Conservation (phyloP, 208 protist genomes). For the Trypanosoma brucei region DNA sequence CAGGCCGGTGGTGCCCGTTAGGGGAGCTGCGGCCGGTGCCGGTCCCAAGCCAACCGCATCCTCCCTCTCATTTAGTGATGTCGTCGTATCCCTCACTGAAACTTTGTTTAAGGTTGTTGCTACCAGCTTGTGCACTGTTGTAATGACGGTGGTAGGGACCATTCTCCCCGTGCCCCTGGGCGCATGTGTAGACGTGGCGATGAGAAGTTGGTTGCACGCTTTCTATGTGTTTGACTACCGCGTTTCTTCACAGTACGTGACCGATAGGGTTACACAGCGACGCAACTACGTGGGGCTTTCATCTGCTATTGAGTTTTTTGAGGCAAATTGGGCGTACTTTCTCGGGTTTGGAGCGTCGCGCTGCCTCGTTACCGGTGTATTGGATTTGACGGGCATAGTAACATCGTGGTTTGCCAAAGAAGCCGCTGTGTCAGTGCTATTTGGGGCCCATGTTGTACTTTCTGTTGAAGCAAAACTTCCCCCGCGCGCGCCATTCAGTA, state of each 20-base stretch:
- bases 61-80: constrained; percentile 5
- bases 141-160: constrained; percentile 11
- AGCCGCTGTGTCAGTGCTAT: constrained; percentile 50
- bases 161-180: constrained; percentile 18
- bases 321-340: constrained; percentile 56
- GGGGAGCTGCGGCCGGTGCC: not conserved
- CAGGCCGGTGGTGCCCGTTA: not conserved
- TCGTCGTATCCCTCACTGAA: constrained; percentile 32
- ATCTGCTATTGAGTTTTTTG: constrained; percentile 50
- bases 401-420: constrained; percentile 31
- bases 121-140: constrained; percentile 45
- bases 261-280: constrained; percentile 7
- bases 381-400: constrained; percentile 18
- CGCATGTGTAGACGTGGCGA: constrained; percentile 21
- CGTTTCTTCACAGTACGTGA: constrained; percentile 26
- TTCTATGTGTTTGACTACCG: constrained; percentile 80
- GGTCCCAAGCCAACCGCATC: too few relatives aligned
- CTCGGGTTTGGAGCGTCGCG: constrained; percentile 46
- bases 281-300: constrained; percentile 13
- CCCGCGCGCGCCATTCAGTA: constrained; percentile 30
- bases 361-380: constrained; percentile 28
- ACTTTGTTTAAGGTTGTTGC: constrained; percentile 50
- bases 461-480: constrained; percentile 36
- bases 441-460: constrained; percentile 49
- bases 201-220: constrained; percentile 61